A percentile compares a stretch with the other conserved stretches of the same genome.
Evolutionary conservation across 1,284 basidiomycete species (phyloP).

Genomic region (Abortiporus biennis): DNA sequence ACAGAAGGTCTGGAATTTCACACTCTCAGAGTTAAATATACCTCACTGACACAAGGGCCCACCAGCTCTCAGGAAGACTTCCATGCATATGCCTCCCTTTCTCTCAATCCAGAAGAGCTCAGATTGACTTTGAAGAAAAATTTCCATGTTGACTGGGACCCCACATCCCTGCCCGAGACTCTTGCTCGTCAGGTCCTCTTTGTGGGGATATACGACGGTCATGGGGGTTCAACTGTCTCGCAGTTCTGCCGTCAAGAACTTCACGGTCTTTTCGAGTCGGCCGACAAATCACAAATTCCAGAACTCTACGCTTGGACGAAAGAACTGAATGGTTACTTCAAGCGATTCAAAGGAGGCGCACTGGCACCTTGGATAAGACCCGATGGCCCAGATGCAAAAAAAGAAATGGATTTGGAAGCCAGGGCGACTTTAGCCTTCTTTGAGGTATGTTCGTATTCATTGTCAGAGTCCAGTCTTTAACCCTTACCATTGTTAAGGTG

Average conservation of each 20-base stretch:
- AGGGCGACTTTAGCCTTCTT: conserved; percentile 83
- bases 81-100: conserved; percentile 68
- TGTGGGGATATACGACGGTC: conserved; percentile 85
- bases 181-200: conserved; percentile 75
- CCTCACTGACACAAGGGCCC: neutral
- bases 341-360: conserved; percentile 77
- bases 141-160: conserved; percentile 68
- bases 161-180: conserved; percentile 45
- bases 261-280: conserved; percentile 75
- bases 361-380: conserved; percentile 60
- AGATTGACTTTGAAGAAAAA: conserved; percentile 54
- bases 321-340: conserved; percentile 83
- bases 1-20: conserved; percentile 48
- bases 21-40: neutral
- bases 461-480: no score
- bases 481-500: conserved; percentile 34
- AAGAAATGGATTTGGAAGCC: conserved; percentile 73
- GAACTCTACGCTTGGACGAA: conserved; percentile 75
- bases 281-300: conserved; percentile 60
- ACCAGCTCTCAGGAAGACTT: conserved; percentile 78
- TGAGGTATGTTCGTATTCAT: conserved; percentile 61
- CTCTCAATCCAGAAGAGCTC: conserved; percentile 70
- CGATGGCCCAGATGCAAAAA: conserved; percentile 30
- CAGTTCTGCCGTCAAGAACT: conserved; percentile 69
- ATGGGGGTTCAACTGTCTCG: conserved; percentile 31